Conservation (phyloP, 768 basidiomycete genomes). For the Boletus sp. region DNA sequence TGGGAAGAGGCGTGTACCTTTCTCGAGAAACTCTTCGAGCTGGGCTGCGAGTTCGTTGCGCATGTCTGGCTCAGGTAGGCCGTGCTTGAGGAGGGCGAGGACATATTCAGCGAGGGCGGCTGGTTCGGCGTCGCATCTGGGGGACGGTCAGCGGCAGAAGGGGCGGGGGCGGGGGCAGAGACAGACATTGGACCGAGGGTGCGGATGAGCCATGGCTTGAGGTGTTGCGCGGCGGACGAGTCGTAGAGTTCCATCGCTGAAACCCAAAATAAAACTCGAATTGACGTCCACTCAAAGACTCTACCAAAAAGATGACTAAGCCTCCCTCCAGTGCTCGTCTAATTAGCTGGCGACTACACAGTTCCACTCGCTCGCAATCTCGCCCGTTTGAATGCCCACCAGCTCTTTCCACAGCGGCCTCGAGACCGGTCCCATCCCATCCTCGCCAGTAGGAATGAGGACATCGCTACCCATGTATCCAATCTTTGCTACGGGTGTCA, state of each 20-base stretch:
- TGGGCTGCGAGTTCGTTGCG: conserved; percentile 71
- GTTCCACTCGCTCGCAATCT: conserved; percentile 77
- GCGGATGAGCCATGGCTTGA: conserved; percentile 86
- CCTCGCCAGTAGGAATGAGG: conserved; percentile 52
- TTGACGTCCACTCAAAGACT: background rate
- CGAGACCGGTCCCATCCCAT: conserved; percentile 73
- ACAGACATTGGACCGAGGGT: conserved; percentile 86
- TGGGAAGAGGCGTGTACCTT: conserved; percentile 47
- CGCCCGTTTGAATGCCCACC: conserved; percentile 68
- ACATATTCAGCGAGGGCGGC: conserved; percentile 92
- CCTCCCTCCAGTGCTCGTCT: background rate
- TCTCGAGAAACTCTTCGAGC: conserved; percentile 90
- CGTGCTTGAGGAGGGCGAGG: conserved; percentile 88
- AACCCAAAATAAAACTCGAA: background rate
- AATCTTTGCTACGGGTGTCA: conserved; percentile 49
- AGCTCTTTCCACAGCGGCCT: conserved; percentile 47
- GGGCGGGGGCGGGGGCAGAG: background rate
- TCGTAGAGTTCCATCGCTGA: conserved; percentile 59
- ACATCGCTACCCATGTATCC: conserved; percentile 58
- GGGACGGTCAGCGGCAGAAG: background rate
- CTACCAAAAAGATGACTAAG: conserved; percentile 14
- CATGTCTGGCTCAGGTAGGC: conserved; percentile 79
- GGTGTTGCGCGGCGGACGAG: conserved; percentile 54
- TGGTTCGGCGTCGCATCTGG: conserved; percentile 94
- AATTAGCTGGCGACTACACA: conserved; percentile 39